Evolutionary conservation across 345 rosid genomes (phyloP), one percentile per base, ranked within the genome.

Genomic region (Boechera divaricarpa): DNA sequence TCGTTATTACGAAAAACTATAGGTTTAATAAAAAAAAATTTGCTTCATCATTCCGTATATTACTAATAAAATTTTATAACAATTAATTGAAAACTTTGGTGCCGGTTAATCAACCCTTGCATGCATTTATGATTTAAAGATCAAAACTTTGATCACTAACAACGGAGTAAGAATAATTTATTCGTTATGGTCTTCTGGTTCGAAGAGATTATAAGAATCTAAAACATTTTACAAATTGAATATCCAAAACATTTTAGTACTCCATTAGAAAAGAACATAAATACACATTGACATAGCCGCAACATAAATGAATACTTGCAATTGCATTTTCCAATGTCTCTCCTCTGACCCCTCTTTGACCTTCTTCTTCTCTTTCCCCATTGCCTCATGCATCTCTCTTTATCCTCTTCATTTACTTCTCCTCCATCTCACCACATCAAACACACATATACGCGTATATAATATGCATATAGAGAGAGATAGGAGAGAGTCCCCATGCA

Each of bases 261-360:
- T n/a, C 24, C 24, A 39, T 2, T 13, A 48, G 24, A 48, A 48
- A 48, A 48, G 10, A 48, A 31, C 55, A 62, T 39, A 62, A 5
- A 24, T 2, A 63, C 5, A 44, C 39, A 61, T 10, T 61, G 69
- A 45, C 69, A 53, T 35, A 39, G 59, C 52, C 54, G 52, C 62
- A 75, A 68, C 73, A 75, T 76, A 68, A 77, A 62, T 69, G 61
- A 42, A 60, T 45, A 68, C 32, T 49, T 75, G 68, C 42, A 12
- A 36, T 36, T 77, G 10, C 70, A 69, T 26, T 32, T 70, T 62
- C 66, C 75, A 54, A 70, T 45, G 80, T 56, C 76, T 53, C 41
- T 42, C 7, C 48, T 69, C 80, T 70, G 75, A 70, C 65, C 11
- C 36, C 1, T 70, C 75, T 16, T 77, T 77, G 80, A 70, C 76